These are phyloP conservation scores for Didymella sp. DNA, from an alignment of 2,329 filamentous ascomycete species.

Conservation along the genomic window DNA sequence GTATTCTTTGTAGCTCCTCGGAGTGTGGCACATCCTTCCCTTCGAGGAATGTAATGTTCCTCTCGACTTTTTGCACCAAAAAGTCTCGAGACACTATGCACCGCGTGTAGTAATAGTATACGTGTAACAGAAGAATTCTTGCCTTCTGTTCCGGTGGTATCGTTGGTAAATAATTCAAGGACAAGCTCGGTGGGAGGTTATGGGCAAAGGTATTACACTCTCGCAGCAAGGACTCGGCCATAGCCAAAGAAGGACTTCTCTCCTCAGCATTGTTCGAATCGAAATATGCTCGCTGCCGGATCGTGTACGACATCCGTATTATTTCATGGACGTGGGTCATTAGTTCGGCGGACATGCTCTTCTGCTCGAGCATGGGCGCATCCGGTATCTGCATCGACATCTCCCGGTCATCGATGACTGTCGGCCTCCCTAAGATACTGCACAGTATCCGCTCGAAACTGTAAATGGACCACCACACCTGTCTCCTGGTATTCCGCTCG, in stretches of 20 bases:
- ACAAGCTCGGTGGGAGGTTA: conserved; percentile 22
- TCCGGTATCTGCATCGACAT: conserved; percentile 32
- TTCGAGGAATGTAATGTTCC: conserved; percentile 27
- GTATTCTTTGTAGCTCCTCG: conserved; percentile 23
- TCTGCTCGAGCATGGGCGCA: conserved; percentile 27
- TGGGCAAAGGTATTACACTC: conserved; percentile 31
- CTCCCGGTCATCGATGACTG: conserved; percentile 36
- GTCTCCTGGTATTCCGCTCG: conserved; percentile 35
- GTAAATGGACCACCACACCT: conserved; percentile 40
- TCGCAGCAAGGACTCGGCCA: conserved; percentile 28
- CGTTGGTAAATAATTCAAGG: conserved; percentile 18
- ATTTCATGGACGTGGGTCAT: conserved; percentile 23
- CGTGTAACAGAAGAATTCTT: conserved; percentile 28
- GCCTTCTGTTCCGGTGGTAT: conserved; percentile 22
- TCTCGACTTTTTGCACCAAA: conserved; percentile 34
- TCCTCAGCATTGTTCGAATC: conserved; percentile 30
- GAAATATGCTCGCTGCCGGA: conserved; percentile 35
- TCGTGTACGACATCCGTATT: conserved; percentile 28
- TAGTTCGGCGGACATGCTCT: conserved; percentile 24
- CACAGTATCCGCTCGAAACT: conserved; percentile 37
- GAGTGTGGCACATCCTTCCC: conserved; percentile 12
- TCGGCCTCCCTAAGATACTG: conserved; percentile 36
- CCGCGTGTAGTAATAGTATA: conserved; percentile 35
- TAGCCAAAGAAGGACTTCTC: conserved; percentile 26
- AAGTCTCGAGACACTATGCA: conserved; percentile 37